Conservation (phyloP, 495 filamentous ascomycete genomes). For the Penicillium flavigenum region DNA sequence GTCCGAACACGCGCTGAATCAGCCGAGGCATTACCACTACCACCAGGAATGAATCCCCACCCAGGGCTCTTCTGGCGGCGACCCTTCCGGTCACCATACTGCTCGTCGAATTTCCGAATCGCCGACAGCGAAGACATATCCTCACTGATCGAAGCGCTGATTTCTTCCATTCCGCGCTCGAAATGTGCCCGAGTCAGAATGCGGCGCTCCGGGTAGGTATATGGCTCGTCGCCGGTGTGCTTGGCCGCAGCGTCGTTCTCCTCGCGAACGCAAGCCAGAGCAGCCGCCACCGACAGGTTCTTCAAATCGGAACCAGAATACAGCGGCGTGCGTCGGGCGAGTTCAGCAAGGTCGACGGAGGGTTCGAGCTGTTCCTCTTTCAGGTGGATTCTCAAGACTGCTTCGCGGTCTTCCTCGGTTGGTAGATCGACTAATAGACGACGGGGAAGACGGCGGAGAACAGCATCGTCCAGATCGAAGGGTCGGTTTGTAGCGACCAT, state of each 20-base stretch:
- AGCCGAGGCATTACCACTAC: slow-evolving; percentile 21
- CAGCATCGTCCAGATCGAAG: slow-evolving; percentile 93
- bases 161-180: slow-evolving; percentile 80
- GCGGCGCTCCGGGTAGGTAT: slow-evolving; percentile 65
- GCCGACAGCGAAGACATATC: slow-evolving; percentile 86
- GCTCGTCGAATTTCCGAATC: slow-evolving; percentile 94
- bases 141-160: slow-evolving; percentile 88
- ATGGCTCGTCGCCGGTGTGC: slow-evolving; percentile 49
- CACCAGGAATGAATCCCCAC: slow-evolving; percentile 44
- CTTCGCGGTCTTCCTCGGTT: slow-evolving; percentile 68
- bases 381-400: slow-evolving; percentile 83
- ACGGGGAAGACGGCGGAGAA: slow-evolving; percentile 77
- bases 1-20: slow-evolving; percentile 45
- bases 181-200: slow-evolving; percentile 70
- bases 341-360: slow-evolving; percentile 64
- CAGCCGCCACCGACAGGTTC: slow-evolving; percentile 88
- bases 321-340: slow-evolving; percentile 78
- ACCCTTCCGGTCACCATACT: slow-evolving; percentile 85
- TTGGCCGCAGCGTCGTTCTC: slow-evolving; percentile 64
- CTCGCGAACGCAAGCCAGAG: slow-evolving; percentile 83
- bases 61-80: slow-evolving; percentile 58
- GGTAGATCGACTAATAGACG: slow-evolving; percentile 87
- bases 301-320: slow-evolving; percentile 97
- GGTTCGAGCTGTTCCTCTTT: slow-evolving; percentile 69
- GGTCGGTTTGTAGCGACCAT: slow-evolving; percentile 99